These are phyloP conservation scores for Nigrospora sphaerica DNA, from an alignment of 2,329 filamentous ascomycete species.

Conservation along the genomic window DNA sequence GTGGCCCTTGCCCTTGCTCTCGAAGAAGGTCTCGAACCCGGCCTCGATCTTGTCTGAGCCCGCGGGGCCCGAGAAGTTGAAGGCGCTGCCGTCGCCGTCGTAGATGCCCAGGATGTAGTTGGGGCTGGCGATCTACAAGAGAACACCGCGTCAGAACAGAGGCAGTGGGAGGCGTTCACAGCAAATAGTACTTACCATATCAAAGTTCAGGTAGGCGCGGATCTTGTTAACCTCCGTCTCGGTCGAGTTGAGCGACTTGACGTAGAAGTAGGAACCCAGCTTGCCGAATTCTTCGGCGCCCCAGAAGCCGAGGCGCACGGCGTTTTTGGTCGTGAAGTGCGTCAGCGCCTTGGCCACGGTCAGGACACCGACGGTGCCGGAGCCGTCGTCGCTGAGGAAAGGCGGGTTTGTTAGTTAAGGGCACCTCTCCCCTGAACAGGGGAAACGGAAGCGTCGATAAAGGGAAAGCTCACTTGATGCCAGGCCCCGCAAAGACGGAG, in stretches of 20 bases:
- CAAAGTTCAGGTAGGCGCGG: constrained; percentile 48
- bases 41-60: constrained; percentile 55
- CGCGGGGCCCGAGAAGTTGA: constrained; percentile 44
- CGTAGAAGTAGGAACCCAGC: constrained; percentile 42
- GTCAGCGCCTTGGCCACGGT: constrained; percentile 35
- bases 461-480: constrained; percentile 38
- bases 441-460: not conserved
- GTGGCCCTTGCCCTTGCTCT: constrained; percentile 32
- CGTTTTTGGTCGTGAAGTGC: constrained; percentile 38
- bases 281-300: constrained; percentile 44
- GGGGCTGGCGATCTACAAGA: constrained; percentile 32
- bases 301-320: constrained; percentile 44
- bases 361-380: constrained; percentile 41
- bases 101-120: constrained; percentile 50
- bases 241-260: constrained; percentile 30
- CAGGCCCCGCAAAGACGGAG: constrained; percentile 41
- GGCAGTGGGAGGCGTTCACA: not conserved
- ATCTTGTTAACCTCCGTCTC: constrained; percentile 41
- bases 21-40: constrained; percentile 51
- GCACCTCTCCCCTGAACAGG: not conserved
- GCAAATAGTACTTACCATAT: constrained; percentile 32
- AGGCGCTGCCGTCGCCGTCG: constrained; percentile 52
- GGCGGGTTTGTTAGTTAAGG: not conserved
- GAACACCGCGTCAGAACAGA: not conserved
- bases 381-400: constrained; percentile 45